phyloP scores from a whole-genome alignment of 345 rosid genomes.

The Populus alba region DNA sequence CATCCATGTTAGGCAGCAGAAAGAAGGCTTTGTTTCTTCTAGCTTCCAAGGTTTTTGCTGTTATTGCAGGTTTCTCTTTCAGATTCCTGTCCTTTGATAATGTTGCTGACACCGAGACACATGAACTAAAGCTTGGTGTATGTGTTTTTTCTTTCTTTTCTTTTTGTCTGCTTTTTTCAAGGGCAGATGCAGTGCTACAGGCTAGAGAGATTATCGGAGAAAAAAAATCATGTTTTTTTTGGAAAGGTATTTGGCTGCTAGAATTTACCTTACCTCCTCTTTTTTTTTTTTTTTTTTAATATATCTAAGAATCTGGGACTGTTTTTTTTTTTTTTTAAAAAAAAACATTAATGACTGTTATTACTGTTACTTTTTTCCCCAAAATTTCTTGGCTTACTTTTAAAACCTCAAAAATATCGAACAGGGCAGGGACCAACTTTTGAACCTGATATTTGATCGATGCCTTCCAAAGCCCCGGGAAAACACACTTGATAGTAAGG shows the following conservation, averaged over 20 bases:
- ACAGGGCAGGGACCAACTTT: not conserved
- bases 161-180: not conserved
- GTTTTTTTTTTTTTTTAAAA: too few species aligned
- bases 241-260: not conserved
- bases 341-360: not conserved
- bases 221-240: not conserved
- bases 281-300: too few species aligned
- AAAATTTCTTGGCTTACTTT: too few species aligned
- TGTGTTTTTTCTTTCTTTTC: too few species aligned
- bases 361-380: not conserved
- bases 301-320: not conserved
- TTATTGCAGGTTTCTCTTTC: slow-evolving; percentile 1
- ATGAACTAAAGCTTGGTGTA: not conserved
- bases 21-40: not conserved
- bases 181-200: not conserved
- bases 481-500: not conserved
- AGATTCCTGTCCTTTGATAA: not conserved
- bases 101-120: not conserved
- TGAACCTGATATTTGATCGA: not conserved
- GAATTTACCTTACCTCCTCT: not conserved
- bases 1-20: slow-evolving; percentile 7
- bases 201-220: not conserved
- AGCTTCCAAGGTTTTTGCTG: not conserved
- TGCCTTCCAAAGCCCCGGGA: not conserved
- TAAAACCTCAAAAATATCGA: too few species aligned